These are phyloP conservation scores for Backusella tarrabulga DNA, from an alignment of 192 early-diverging fungal genomes.

Conservation along the genomic window DNA sequence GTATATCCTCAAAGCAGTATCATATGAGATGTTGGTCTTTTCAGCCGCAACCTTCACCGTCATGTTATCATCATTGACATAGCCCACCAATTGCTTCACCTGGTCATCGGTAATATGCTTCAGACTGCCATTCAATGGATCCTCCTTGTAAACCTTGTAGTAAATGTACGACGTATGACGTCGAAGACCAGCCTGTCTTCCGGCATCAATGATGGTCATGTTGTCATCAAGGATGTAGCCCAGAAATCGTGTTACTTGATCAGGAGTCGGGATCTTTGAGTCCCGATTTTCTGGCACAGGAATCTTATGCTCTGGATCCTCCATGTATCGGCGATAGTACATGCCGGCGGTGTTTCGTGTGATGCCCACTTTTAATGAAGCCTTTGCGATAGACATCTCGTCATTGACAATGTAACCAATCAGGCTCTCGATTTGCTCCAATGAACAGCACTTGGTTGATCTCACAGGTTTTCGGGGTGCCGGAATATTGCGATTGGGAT, in stretches of 20 bases:
- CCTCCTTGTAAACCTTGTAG: no score
- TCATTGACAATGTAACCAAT: background rate
- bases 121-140: no score
- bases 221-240: background rate
- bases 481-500: no score
- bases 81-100: no score
- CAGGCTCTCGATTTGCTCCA: background rate
- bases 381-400: background rate
- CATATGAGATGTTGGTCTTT: no score
- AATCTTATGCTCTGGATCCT: background rate
- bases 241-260: background rate
- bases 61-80: no score
- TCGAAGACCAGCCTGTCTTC: background rate
- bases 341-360: background rate
- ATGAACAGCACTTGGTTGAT: background rate
- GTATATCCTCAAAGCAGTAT: no score
- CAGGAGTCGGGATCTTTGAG: background rate
- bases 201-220: background rate
- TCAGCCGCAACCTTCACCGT: no score
- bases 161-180: no score
- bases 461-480: no score
- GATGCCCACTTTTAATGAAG: background rate
- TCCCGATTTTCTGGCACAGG: background rate
- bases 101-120: background rate
- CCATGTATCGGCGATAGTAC: background rate